These are phyloP conservation scores for Mucor indicus DNA, from an alignment of 371 early-diverging fungal species.

Conservation along the genomic window DNA sequence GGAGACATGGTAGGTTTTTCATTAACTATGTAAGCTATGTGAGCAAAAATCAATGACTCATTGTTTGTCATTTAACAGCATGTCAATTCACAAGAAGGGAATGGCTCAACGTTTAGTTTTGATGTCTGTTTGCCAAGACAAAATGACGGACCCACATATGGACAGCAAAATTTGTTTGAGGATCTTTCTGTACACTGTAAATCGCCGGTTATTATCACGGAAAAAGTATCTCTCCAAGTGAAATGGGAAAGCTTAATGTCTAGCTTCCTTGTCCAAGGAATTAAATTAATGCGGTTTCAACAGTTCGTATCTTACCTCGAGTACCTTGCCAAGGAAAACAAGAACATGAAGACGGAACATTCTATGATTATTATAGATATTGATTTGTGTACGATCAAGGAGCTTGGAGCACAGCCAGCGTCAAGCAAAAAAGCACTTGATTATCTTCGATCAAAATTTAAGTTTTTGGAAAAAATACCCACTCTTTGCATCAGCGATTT, in stretches of 20 bases:
- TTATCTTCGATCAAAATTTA: neutral
- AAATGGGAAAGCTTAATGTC: neutral
- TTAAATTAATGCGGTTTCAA: neutral
- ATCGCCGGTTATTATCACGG: constrained; percentile 10
- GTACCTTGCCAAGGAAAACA: neutral
- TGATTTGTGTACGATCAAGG: neutral
- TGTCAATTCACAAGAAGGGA: constrained; percentile 40
- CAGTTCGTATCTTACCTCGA: neutral
- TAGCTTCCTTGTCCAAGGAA: neutral
- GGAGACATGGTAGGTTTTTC: constrained; percentile 41
- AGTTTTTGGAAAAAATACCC: neutral
- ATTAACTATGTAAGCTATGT: neutral
- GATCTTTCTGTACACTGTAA: constrained; percentile 7
- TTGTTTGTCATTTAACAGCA: too few relatives aligned
- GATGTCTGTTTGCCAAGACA: constrained; percentile 24
- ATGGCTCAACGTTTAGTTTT: constrained; percentile 47
- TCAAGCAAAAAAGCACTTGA: neutral
- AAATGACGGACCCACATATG: constrained; percentile 14
- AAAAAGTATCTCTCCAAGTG: constrained; percentile 1
- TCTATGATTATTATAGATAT: constrained; percentile 5
- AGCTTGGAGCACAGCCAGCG: neutral
- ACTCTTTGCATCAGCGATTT: neutral
- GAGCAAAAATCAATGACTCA: too few relatives aligned
- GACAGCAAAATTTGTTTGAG: constrained; percentile 14
- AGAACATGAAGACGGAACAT: neutral